Evolutionary conservation across 257 asterid species (phyloP).

Genomic region (Solanum paucissectum): DNA sequence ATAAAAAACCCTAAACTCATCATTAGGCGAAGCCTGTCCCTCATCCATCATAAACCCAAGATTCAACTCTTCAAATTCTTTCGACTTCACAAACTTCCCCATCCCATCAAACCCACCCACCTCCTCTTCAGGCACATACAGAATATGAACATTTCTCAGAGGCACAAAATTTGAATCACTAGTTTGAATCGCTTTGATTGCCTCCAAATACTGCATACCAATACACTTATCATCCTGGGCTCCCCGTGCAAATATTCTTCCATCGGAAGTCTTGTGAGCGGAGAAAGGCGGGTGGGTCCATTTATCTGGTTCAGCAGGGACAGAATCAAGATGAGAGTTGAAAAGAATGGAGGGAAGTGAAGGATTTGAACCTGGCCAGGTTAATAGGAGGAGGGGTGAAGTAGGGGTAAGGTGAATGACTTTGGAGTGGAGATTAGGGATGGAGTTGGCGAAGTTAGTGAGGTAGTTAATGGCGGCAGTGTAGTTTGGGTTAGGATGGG

Average conservation of each 20-base stretch:
- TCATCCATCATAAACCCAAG: slow-evolving; percentile 84
- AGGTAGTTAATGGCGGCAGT: slow-evolving; percentile 55
- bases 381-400: slow-evolving; percentile 67
- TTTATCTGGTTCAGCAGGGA: slow-evolving; percentile 78
- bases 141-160: slow-evolving; percentile 43
- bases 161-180: slow-evolving; percentile 19
- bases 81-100: slow-evolving; percentile 50
- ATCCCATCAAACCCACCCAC: slow-evolving; percentile 85
- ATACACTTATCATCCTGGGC: slow-evolving; percentile 93
- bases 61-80: slow-evolving; percentile 48
- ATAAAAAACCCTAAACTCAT: slow-evolving; percentile 77
- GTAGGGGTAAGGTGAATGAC: slow-evolving; percentile 31
- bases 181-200: slow-evolving; percentile 25
- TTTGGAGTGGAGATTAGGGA: slow-evolving; percentile 38
- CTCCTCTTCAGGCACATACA: slow-evolving; percentile 84
- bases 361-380: slow-evolving; percentile 72
- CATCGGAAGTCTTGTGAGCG: slow-evolving; percentile 44
- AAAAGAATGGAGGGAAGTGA: slow-evolving; percentile 60
- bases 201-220: slow-evolving; percentile 74
- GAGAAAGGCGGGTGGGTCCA: slow-evolving; percentile 77
- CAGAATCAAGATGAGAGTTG: slow-evolving; percentile 90
- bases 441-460: slow-evolving; percentile 45
- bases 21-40: slow-evolving; percentile 76
- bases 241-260: slow-evolving; percentile 78
- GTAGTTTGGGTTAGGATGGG: slow-evolving; percentile 80